These are phyloP conservation scores for Clarkia xantiana DNA, from an alignment of 345 rosid genomes.

Conservation along the genomic window DNA sequence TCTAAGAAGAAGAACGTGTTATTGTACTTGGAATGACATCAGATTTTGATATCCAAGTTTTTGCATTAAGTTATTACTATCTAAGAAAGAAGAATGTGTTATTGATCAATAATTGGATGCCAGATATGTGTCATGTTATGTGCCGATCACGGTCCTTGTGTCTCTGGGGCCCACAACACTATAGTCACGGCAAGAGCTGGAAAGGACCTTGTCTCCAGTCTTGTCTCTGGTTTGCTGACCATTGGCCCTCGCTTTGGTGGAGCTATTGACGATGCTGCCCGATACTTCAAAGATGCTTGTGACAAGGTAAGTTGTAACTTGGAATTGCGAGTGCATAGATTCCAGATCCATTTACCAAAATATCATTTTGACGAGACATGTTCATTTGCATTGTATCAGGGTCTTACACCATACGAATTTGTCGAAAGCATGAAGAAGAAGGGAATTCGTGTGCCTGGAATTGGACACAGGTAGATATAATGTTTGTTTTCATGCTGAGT, in stretches of 20 bases:
- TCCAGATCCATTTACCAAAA: not conserved
- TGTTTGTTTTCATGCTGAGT: no score
- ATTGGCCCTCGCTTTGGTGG: slow-evolving; percentile 99
- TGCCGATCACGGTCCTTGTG: slow-evolving; percentile 97
- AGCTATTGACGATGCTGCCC: slow-evolving; percentile 95
- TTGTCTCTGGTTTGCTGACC: slow-evolving; percentile 88
- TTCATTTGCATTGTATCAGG: slow-evolving; percentile 22
- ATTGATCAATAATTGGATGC: not conserved
- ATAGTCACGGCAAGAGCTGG: slow-evolving; percentile 99
- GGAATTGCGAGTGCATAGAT: not conserved
- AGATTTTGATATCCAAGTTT: not conserved
- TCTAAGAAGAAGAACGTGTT: no score
- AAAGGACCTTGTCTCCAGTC: slow-evolving; percentile 96
- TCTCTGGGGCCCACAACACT: slow-evolving; percentile 95
- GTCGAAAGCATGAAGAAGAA: slow-evolving; percentile 96
- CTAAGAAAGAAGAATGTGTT: no score
- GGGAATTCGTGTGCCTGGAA: slow-evolving; percentile 96
- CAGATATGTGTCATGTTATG: slow-evolving; percentile 97
- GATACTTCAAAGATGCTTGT: slow-evolving; percentile 94
- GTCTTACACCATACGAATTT: slow-evolving; percentile 79
- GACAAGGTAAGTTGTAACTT: slow-evolving; percentile 41
- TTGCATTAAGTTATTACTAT: not conserved
- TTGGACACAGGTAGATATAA: slow-evolving; percentile 67
- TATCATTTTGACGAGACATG: not conserved
- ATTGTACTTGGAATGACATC: no score